Conservation (phyloP, 306 rosid species). For the Prunus kanzakura region DNA sequence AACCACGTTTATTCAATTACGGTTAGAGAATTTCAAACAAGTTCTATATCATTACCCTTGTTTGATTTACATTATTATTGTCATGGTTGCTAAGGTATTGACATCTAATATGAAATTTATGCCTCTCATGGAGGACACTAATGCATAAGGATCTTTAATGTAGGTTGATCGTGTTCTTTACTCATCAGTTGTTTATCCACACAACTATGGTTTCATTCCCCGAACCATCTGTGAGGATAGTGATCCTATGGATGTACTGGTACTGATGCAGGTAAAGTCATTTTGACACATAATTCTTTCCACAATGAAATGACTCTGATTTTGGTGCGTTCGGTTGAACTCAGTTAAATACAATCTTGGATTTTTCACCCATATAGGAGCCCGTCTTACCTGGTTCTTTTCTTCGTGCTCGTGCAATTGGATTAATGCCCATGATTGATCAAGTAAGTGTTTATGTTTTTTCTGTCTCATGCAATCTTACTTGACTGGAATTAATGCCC, state of each 20-base stretch:
- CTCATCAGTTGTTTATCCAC: slow-evolving; percentile 97
- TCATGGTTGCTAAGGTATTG: neutral
- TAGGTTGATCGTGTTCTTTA: slow-evolving; percentile 96
- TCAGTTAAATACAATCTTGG: neutral
- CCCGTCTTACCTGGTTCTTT: slow-evolving; percentile 86
- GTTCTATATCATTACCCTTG: neutral
- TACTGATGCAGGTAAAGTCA: slow-evolving; percentile 85
- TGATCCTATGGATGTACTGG: slow-evolving; percentile 92
- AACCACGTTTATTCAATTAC: neutral
- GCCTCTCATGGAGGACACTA: slow-evolving; percentile 25
- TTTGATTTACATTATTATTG: neutral
- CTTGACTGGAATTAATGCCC: slow-evolving; percentile 16
- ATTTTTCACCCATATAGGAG: slow-evolving; percentile 50
- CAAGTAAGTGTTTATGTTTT: slow-evolving; percentile 51
- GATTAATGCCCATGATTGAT: slow-evolving; percentile 98
- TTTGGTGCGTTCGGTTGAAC: slow-evolving; percentile 10
- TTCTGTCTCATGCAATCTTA: neutral
- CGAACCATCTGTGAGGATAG: slow-evolving; percentile 95
- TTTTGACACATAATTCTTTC: slow-evolving; percentile 16
- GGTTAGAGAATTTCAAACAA: neutral
- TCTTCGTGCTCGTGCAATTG: slow-evolving; percentile 99
- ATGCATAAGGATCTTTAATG: slow-evolving; percentile 22
- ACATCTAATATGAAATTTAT: slow-evolving; percentile 5
- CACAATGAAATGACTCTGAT: neutral
- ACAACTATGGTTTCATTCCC: slow-evolving; percentile 96